Base-by-base conservation (phyloP, 164 flowering plant genomes). In the Liriodendron chinense region DNA sequence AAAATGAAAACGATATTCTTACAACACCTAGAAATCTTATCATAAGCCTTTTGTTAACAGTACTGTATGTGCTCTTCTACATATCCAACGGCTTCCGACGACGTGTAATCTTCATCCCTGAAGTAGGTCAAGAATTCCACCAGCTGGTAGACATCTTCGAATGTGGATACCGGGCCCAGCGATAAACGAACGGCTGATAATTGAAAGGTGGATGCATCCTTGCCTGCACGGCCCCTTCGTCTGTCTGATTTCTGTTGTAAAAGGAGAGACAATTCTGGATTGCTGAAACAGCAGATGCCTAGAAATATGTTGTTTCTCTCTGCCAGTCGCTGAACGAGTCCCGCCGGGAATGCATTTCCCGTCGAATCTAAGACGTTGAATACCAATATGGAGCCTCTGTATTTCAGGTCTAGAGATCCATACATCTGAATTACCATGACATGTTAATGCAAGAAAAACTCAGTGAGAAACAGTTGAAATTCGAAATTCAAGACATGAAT, bases 381-480 rank as follows among this genome's bases (percentile, higher is more conserved):
- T 72, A n/a, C 74, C 74, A 72, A 61, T 48, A 72, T 72, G 2
- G 74, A 72, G 47, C 74, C 74, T 20, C 74, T 72, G 65, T 72
- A 34, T 10, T 59, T 72, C 3, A 34, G 48, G 47, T 72, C 74
- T 24, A 28, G 74, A 50, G 74, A 25, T 26, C 74, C 74, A 34
- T 72, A 59, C 1, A 72, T 72, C 74, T 72, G 74, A 47, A 43
- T 26, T 21, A 47, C 71, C 71, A 69, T 20, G 56, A 47, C 12
- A 47, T 1, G n/a, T 47, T 69, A 20, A 22, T 69, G 18, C 24
- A 2, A 20, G 71, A 26, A 34, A 14, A 53, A 10, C 59, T 53
- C 16, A 2, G 59, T 53, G 16, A 53, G 13, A 16, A 10, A 53
- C 13, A 53, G 18, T 53, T 10, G 8, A 53, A 53, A 53, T 10